Evolutionary conservation across 352 stramenopile genomes (phyloP).

Genomic region (Phytophthora sojae): DNA sequence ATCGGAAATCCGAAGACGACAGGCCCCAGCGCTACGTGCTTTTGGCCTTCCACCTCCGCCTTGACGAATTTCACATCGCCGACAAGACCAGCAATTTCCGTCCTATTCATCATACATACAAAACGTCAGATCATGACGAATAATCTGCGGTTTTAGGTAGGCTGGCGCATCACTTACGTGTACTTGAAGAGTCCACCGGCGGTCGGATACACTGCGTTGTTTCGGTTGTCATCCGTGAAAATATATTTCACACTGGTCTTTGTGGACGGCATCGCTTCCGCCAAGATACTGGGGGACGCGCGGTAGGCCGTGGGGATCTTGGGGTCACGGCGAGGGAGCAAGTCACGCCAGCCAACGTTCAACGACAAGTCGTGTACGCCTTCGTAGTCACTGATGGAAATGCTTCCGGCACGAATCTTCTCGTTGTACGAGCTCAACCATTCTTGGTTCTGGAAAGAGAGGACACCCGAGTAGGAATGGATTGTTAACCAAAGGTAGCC

Average conservation of each 20-base stretch:
- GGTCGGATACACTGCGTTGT: constrained; percentile 89
- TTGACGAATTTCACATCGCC: constrained; percentile 92
- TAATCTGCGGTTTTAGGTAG: neutral
- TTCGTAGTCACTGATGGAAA: constrained; percentile 88
- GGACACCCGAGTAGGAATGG: neutral
- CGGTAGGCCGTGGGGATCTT: constrained; percentile 91
- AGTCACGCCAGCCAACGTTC: constrained; percentile 88
- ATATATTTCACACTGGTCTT: constrained; percentile 94
- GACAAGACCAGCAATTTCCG: constrained; percentile 87
- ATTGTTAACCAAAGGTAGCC: neutral
- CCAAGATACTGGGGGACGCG: constrained; percentile 90
- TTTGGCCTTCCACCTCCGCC: constrained; percentile 84
- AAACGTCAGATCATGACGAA: constrained; percentile 2
- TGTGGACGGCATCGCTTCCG: constrained; percentile 89
- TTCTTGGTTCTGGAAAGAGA: constrained; percentile 71
- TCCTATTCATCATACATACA: constrained; percentile 43
- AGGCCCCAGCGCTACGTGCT: constrained; percentile 77
- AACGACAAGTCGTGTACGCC: constrained; percentile 87
- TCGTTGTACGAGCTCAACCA: constrained; percentile 91
- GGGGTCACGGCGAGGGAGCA: constrained; percentile 83
- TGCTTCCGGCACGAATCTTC: constrained; percentile 82
- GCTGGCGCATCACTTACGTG: constrained; percentile 47
- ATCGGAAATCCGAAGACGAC: constrained; percentile 73
- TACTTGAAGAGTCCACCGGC: constrained; percentile 91
- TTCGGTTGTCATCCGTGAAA: constrained; percentile 91